These are phyloP conservation scores for Capronia americana DNA, from an alignment of 2,329 filamentous ascomycete species.

Conservation along the genomic window DNA sequence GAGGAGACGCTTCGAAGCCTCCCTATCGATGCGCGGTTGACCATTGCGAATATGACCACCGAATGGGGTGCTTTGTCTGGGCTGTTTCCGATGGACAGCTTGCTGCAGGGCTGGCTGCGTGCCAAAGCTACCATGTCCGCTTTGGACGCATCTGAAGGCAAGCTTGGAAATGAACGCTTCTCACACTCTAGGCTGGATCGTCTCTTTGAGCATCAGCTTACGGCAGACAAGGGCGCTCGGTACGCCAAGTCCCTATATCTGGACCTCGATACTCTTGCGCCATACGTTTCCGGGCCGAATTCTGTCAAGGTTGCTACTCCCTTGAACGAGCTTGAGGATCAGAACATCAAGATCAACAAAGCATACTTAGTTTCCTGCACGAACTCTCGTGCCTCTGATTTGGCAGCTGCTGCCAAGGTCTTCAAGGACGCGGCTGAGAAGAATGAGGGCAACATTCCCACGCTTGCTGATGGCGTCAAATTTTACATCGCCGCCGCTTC, in stretches of 20 bases:
- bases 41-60: conserved; percentile 53
- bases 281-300: conserved; percentile 86
- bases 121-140: conserved; percentile 75
- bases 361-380: conserved; percentile 92
- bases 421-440: conserved; percentile 75
- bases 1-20: conserved; percentile 77
- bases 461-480: conserved; percentile 76
- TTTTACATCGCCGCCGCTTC: conserved; percentile 93
- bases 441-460: conserved; percentile 67
- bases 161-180: conserved; percentile 64
- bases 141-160: conserved; percentile 56
- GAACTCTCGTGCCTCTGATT: conserved; percentile 80
- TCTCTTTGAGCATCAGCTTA: conserved; percentile 69
- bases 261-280: conserved; percentile 81
- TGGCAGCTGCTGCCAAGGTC: conserved; percentile 80
- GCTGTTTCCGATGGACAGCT: conserved; percentile 79
- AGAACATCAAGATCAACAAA: conserved; percentile 79
- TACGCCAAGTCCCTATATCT: conserved; percentile 87
- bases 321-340: conserved; percentile 71
- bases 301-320: conserved; percentile 87
- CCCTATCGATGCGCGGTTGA: conserved; percentile 73
- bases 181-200: conserved; percentile 75
- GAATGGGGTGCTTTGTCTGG: conserved; percentile 60
- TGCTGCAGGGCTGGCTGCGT: conserved; percentile 75
- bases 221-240: conserved; percentile 75